A percentile compares a stretch with the other conserved stretches of the same genome.
phyloP scores from a whole-genome alignment of 768 basidiomycete genomes.

The Mycena latifolia region DNA sequence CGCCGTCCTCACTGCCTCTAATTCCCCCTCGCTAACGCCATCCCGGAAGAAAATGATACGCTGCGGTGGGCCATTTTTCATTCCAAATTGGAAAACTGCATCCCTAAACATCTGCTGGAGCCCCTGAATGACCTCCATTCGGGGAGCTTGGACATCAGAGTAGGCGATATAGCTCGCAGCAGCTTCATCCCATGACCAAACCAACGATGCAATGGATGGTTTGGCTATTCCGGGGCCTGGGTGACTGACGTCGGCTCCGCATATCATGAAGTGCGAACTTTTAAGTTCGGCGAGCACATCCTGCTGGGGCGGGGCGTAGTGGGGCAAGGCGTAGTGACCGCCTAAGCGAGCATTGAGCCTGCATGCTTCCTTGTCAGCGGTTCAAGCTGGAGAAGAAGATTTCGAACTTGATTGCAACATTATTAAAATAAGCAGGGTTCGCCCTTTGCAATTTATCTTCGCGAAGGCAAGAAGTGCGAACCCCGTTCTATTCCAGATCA shows the following conservation, averaged over 20 bases:
- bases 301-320: constrained; percentile 11
- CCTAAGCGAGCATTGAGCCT: constrained; percentile 71
- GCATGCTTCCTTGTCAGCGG: background rate
- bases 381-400: too few relatives aligned
- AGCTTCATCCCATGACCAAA: constrained; percentile 62
- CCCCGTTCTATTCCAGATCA: constrained; percentile 21
- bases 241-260: constrained; percentile 74
- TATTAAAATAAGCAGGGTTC: constrained; percentile 67
- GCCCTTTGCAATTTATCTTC: constrained; percentile 46
- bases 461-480: constrained; percentile 53
- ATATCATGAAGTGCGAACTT: constrained; percentile 51
- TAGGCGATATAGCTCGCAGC: constrained; percentile 61
- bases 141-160: constrained; percentile 58
- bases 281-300: constrained; percentile 41
- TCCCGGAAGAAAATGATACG: constrained; percentile 62
- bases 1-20: constrained; percentile 45
- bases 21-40: constrained; percentile 61
- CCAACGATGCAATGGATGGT: constrained; percentile 72
- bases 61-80: constrained; percentile 36
- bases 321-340: constrained; percentile 59
- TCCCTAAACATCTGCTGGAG: constrained; percentile 53
- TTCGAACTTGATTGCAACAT: constrained; percentile 60
- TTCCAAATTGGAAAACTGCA: constrained; percentile 38
- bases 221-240: constrained; percentile 64
- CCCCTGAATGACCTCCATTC: constrained; percentile 60